Percentiles rank a stretch among this genome's conserved stretches.
Evolutionary conservation across 352 stramenopile species (phyloP).

Genomic region (Globisporangium recalcitrans): DNA sequence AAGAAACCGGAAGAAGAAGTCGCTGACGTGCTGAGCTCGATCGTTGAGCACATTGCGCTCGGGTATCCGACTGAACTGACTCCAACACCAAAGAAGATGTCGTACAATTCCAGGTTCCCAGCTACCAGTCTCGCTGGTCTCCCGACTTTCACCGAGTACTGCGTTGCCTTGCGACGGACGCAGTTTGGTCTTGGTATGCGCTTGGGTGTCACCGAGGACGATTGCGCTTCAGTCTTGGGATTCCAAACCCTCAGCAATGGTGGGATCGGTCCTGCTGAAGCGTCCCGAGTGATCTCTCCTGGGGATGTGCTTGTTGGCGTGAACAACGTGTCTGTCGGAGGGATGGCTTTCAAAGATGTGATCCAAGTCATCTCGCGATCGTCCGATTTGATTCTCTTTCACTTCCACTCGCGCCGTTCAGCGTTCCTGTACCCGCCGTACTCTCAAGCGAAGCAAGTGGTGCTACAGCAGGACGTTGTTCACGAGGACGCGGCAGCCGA

Average conservation of each 20-base stretch:
- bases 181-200: constrained; percentile 79
- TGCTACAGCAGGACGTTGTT: constrained; percentile 28
- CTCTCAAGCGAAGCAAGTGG: constrained; percentile 59
- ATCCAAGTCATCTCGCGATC: constrained; percentile 68
- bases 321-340: constrained; percentile 59
- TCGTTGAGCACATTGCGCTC: constrained; percentile 80
- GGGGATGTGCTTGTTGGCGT: constrained; percentile 76
- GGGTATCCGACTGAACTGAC: constrained; percentile 60
- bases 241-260: constrained; percentile 73
- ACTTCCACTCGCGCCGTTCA: constrained; percentile 72
- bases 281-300: constrained; percentile 62
- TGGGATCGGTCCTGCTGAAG: constrained; percentile 69
- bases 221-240: constrained; percentile 63
- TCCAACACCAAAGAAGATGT: constrained; percentile 30
- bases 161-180: constrained; percentile 56
- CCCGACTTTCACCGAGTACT: constrained; percentile 70
- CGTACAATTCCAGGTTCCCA: constrained; percentile 53
- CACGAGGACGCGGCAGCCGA: constrained; percentile 30
- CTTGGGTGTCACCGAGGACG: constrained; percentile 60
- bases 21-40: constrained; percentile 61
- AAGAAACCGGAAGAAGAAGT: constrained; percentile 71
- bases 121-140: constrained; percentile 40
- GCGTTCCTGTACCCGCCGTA: constrained; percentile 63
- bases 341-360: constrained; percentile 67
- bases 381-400: constrained; percentile 62